Conservation (phyloP, 139 green algal genomes). For the Micractinium conductrix region DNA sequence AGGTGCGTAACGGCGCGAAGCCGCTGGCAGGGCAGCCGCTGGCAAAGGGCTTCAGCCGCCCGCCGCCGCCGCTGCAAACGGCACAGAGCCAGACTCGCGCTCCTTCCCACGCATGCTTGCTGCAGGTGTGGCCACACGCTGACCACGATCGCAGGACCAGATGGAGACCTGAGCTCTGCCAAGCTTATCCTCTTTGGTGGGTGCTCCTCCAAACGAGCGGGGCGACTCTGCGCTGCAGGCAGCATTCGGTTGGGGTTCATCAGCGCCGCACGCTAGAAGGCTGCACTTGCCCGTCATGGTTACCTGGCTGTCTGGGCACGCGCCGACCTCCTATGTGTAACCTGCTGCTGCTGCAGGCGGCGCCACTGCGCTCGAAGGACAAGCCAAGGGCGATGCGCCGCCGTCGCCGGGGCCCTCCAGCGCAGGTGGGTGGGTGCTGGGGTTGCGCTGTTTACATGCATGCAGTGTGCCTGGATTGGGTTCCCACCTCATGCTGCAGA, state of each 20-base stretch:
- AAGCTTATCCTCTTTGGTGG: slow-evolving; percentile 92
- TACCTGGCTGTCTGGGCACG: no score
- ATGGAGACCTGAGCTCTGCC: slow-evolving; percentile 72
- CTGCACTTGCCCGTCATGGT: no score
- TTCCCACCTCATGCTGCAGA: not conserved
- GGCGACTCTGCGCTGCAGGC: no score
- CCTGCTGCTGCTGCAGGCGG: slow-evolving; percentile 68
- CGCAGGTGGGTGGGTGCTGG: slow-evolving; percentile 14
- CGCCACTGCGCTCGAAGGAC: slow-evolving; percentile 91
- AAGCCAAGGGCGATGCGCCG: slow-evolving; percentile 37
- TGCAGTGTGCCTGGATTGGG: not conserved
- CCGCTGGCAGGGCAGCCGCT: no score
- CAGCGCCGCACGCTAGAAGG: no score
- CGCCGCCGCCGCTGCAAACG: not conserved
- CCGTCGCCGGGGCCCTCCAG: slow-evolving; percentile 36
- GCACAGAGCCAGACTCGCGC: not conserved
- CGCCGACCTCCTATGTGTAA: no score
- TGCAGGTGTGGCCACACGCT: slow-evolving; percentile 93
- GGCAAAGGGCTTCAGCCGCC: not conserved
- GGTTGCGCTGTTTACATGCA: not conserved
- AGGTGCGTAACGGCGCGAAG: slow-evolving; percentile 6
- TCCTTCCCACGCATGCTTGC: not conserved
- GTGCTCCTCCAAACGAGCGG: no score
- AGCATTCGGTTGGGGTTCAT: not conserved
- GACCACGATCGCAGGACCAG: slow-evolving; percentile 79